phyloP scores from a whole-genome alignment of 768 basidiomycete species.

The Tulasnella sp. region DNA sequence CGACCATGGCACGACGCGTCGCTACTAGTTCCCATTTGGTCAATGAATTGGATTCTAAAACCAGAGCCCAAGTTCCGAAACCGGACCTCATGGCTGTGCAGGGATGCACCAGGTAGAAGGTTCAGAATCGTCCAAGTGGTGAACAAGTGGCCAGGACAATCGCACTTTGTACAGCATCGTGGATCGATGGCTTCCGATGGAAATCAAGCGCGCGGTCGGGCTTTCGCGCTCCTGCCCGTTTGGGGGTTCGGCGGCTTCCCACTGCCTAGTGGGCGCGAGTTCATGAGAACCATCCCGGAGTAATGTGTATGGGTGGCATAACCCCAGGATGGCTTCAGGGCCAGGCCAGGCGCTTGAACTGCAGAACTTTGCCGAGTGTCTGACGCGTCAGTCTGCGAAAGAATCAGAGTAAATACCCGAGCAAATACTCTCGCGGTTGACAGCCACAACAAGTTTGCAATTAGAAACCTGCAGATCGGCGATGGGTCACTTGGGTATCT shows the following conservation, averaged over 20 bases:
- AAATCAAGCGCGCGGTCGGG: background rate
- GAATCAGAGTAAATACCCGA: background rate
- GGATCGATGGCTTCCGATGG: background rate
- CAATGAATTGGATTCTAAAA: background rate
- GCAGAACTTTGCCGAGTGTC: background rate
- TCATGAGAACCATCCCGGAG: background rate
- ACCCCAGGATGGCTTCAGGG: background rate
- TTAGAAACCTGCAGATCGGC: no score
- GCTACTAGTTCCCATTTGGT: no score
- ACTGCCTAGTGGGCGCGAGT: background rate
- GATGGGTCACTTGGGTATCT: no score
- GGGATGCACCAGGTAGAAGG: background rate
- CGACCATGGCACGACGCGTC: background rate
- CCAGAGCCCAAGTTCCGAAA: background rate
- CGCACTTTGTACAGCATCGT: background rate
- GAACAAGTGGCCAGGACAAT: background rate
- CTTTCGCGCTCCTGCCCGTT: background rate
- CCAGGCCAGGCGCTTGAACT: background rate
- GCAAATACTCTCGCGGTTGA: background rate
- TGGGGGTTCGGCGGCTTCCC: background rate
- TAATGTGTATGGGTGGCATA: background rate
- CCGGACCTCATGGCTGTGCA: conserved; percentile 5
- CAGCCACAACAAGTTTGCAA: no score
- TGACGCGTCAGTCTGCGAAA: background rate
- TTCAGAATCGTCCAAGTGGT: background rate